Conservation (phyloP, 1,284 basidiomycete genomes). For the Irpex sp. region DNA sequence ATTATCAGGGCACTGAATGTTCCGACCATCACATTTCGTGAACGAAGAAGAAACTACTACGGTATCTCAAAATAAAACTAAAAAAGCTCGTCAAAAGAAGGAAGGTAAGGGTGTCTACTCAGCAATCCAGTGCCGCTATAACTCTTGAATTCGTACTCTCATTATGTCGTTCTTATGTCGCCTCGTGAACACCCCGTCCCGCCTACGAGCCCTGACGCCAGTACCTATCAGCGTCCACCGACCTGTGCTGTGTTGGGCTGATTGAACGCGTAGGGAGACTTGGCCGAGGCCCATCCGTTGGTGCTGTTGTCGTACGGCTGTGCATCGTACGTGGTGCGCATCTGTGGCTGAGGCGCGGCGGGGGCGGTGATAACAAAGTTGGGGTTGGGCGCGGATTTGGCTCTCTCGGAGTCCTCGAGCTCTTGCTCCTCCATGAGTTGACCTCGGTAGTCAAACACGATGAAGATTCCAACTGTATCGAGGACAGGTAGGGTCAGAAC, state of each 20-base stretch:
- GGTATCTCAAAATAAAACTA: not conserved
- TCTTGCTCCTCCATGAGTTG: conserved; percentile 26
- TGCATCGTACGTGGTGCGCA: conserved; percentile 23
- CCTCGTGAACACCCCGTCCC: not conserved
- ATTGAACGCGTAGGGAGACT: conserved; percentile 20
- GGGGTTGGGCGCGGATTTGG: conserved; percentile 12
- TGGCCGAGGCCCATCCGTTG: conserved; percentile 15
- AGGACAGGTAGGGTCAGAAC: not conserved
- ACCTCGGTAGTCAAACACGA: conserved; percentile 28
- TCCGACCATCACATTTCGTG: not conserved
- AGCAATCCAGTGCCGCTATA: not conserved
- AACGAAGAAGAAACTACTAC: not conserved
- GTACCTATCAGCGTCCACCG: conserved; percentile 6
- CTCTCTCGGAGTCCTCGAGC: conserved; percentile 13
- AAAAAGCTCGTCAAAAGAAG: not conserved
- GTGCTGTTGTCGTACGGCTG: conserved; percentile 11
- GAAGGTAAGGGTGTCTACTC: not conserved
- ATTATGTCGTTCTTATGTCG: not conserved
- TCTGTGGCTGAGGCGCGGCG: conserved; percentile 3
- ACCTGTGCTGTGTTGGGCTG: conserved; percentile 14
- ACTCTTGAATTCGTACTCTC: not conserved
- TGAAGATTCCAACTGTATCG: conserved; percentile 25
- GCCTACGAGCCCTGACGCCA: not conserved
- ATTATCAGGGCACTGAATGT: not conserved
- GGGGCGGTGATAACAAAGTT: conserved; percentile 14